Percentiles rank a stretch among this genome's conserved stretches.
Conservation (phyloP, 2,329 filamentous ascomycete genomes). For the Bipolaris gigantea region DNA sequence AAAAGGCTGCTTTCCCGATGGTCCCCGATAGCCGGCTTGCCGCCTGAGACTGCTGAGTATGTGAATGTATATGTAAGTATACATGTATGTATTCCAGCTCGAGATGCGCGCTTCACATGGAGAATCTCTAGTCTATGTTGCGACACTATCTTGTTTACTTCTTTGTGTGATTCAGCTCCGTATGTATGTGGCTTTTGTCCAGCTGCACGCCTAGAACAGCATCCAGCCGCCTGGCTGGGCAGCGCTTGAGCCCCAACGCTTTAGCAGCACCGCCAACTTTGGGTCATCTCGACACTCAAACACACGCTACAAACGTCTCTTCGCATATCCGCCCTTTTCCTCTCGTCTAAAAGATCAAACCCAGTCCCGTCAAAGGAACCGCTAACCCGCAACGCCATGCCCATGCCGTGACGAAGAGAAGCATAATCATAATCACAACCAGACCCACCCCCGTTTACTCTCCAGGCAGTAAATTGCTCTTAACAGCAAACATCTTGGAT, state of each 20-base stretch:
- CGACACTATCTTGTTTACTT: conserved; percentile 23
- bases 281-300: conserved; percentile 4
- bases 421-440: conserved; percentile 36
- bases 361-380: conserved; percentile 25
- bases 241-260: conserved; percentile 8
- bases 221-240: conserved; percentile 13
- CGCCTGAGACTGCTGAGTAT: neutral
- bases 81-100: neutral
- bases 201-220: conserved; percentile 20
- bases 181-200: conserved; percentile 23
- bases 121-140: conserved; percentile 12
- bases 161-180: conserved; percentile 34
- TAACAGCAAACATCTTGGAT: conserved; percentile 97
- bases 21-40: conserved; percentile 3
- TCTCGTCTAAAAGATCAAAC: conserved; percentile 24
- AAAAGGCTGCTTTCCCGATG: conserved; percentile 6
- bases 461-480: conserved; percentile 66
- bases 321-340: conserved; percentile 9
- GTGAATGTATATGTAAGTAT: neutral
- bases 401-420: conserved; percentile 44
- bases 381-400: conserved; percentile 43
- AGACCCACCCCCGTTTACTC: conserved; percentile 42
- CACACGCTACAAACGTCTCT: conserved; percentile 7
- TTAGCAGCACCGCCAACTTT: conserved; percentile 14
- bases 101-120: neutral